Evolutionary conservation across 208 protist genomes (phyloP), one percentile per base, ranked within the genome.

Genomic region (Crithidia mellificae): DNA sequence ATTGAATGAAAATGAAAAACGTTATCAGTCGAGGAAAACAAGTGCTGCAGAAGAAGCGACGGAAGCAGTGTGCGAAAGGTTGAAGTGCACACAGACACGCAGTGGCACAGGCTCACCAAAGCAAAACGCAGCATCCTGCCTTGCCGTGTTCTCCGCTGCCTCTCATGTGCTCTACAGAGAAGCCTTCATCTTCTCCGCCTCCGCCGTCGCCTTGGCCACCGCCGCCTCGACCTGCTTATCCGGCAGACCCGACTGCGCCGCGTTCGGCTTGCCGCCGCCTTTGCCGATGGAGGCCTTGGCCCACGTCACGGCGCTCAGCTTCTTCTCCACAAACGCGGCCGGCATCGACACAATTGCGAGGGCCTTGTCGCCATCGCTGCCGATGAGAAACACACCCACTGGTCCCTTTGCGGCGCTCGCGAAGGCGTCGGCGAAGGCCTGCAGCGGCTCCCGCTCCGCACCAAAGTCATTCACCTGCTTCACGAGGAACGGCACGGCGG

Each of bases 251-350:
- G 87, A 90, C 77, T 97, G 93, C 11, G 93, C 93, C n/a, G 83
- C 78, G 63, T 87, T 81, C 51, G 88, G 83, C 75, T 97, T 97
- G 36, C 93, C 93, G 30, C 93, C 93, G 46, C 93, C 93, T 74
- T 97, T 97, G 38, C 93, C 93, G 30, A 90, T 79, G 11, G 85
- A 79, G 11, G 83, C 55, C 82, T 95, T 95, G 14, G 83, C 80
- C 91, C 93, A 97, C 47, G 75, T 53, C 34, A 95, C 84, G 11
- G 93, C 93, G 71, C 78, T 90, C 53, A 93, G 61, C 77, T 93
- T 93, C 76, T 88, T 94, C 39, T 61, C 77, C n/a, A 88, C 80
- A 22, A 91, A 80, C 22, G 72, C 84, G 29, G 43, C 17, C n/a
- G 93, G 81, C 57, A 97, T 74, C 41, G 72, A 46, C 32, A 92